These are phyloP conservation scores for Amoebophrya sp. DNA, from an alignment of 169 alveolate genomes.

Conservation along the genomic window DNA sequence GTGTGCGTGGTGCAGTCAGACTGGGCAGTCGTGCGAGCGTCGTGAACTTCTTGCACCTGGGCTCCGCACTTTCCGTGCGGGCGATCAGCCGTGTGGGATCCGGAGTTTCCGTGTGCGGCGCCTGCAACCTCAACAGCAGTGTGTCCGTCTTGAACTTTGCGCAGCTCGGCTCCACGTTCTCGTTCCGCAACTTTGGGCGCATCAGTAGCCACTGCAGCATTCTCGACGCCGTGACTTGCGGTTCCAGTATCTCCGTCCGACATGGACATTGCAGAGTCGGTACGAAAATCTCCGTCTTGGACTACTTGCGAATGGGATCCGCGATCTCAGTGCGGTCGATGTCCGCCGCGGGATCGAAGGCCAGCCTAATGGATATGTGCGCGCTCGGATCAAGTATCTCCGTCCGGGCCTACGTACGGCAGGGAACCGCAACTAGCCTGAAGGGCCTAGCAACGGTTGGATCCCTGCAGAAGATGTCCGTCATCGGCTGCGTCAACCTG, in stretches of 20 bases:
- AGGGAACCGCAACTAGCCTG: not conserved
- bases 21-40: not conserved
- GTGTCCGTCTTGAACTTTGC: slow-evolving; percentile 12
- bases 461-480: slow-evolving; percentile 9
- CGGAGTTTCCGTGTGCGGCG: not conserved
- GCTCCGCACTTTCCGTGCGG: not conserved
- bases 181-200: not conserved
- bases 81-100: not conserved
- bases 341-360: not conserved
- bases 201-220: not conserved
- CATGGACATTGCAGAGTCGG: no score
- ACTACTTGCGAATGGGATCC: slow-evolving; percentile 15
- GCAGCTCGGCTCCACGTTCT: slow-evolving; percentile 19
- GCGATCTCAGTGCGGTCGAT: slow-evolving; percentile 12
- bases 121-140: not conserved
- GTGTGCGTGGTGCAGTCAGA: not conserved
- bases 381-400: not conserved
- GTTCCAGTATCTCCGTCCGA: not conserved
- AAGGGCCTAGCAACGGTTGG: not conserved
- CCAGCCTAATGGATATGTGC: not conserved
- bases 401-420: not conserved
- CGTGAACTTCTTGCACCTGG: not conserved
- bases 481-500: not conserved
- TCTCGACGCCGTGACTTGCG: not conserved
- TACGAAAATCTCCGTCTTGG: slow-evolving; percentile 16